Evolutionary conservation across 2,329 filamentous ascomycete species (phyloP).

Genomic region (Pseudogymnoascus sp.): DNA sequence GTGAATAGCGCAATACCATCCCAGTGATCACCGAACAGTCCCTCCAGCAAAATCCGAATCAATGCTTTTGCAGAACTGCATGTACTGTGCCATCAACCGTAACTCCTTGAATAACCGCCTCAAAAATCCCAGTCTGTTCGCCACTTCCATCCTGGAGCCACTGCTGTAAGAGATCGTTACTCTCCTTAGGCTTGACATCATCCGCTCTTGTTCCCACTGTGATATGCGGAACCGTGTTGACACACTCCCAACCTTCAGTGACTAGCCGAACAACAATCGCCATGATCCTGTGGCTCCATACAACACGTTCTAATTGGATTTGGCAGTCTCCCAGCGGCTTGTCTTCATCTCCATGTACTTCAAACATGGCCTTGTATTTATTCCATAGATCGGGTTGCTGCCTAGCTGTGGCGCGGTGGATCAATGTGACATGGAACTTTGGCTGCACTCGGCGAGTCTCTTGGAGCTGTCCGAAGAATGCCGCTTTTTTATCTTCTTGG

Average conservation of each 20-base stretch:
- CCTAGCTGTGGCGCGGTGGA: slow-evolving; percentile 62
- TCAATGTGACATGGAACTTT: slow-evolving; percentile 90
- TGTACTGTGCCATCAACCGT: slow-evolving; percentile 25
- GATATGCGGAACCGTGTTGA: slow-evolving; percentile 75
- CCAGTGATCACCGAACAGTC: too few relatives aligned
- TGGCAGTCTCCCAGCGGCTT: slow-evolving; percentile 54
- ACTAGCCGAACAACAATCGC: slow-evolving; percentile 73
- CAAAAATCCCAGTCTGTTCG: slow-evolving; percentile 24
- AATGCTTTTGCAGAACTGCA: slow-evolving; percentile 16
- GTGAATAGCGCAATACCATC: not conserved
- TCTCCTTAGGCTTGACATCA: slow-evolving; percentile 83
- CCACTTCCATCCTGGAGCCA: slow-evolving; percentile 58
- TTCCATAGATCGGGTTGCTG: slow-evolving; percentile 66
- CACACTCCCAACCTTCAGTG: slow-evolving; percentile 56
- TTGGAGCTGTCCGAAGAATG: slow-evolving; percentile 68
- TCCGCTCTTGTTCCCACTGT: slow-evolving; percentile 74
- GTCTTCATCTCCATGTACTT: slow-evolving; percentile 33
- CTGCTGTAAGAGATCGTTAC: slow-evolving; percentile 69
- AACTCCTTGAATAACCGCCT: slow-evolving; percentile 22
- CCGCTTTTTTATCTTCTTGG: slow-evolving; percentile 41
- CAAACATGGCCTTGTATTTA: slow-evolving; percentile 55
- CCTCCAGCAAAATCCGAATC: not conserved
- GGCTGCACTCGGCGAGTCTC: slow-evolving; percentile 66
- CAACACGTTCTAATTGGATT: slow-evolving; percentile 58
- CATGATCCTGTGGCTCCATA: slow-evolving; percentile 86